Evolutionary conservation across 768 basidiomycete species (phyloP).

Genomic region (Epithele typhae): DNA sequence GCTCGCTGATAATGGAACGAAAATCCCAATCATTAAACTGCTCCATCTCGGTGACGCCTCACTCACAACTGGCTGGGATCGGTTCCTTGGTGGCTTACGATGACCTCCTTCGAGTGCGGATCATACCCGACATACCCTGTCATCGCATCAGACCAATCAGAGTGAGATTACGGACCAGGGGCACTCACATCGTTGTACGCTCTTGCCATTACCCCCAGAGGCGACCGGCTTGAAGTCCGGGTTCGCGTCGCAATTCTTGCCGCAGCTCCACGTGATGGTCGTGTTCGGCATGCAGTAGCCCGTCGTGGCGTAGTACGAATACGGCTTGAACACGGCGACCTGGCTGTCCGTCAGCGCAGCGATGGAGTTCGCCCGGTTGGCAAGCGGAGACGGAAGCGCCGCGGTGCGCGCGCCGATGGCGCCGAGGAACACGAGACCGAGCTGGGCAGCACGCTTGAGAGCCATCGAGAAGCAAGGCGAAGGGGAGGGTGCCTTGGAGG

Average conservation of each 20-base stretch:
- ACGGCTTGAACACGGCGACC: constrained; percentile 25
- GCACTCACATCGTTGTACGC: constrained; percentile 34
- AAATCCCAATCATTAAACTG: not conserved
- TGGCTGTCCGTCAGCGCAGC: constrained; percentile 19
- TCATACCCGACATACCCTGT: constrained; percentile 53
- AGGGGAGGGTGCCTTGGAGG: no score
- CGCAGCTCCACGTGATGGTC: constrained; percentile 27
- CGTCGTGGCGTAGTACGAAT: constrained; percentile 27
- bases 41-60: no score
- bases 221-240: constrained; percentile 42
- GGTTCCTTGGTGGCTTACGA: constrained; percentile 37
- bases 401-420: not conserved
- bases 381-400: constrained; percentile 3
- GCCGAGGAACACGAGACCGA: not conserved
- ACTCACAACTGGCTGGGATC: constrained; percentile 29
- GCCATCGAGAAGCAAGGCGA: no score
- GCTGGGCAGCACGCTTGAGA: no score
- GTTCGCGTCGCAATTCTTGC: constrained; percentile 41
- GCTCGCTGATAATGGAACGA: constrained; percentile 20
- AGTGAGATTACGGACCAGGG: not conserved
- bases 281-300: constrained; percentile 27
- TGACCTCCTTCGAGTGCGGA: constrained; percentile 32
- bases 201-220: constrained; percentile 42
- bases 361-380: constrained; percentile 16
- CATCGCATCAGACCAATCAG: not conserved